Evolutionary conservation across 306 rosid genomes (phyloP), one percentile per base, ranked within the genome.

Genomic region (Trifolium subterraneum): DNA sequence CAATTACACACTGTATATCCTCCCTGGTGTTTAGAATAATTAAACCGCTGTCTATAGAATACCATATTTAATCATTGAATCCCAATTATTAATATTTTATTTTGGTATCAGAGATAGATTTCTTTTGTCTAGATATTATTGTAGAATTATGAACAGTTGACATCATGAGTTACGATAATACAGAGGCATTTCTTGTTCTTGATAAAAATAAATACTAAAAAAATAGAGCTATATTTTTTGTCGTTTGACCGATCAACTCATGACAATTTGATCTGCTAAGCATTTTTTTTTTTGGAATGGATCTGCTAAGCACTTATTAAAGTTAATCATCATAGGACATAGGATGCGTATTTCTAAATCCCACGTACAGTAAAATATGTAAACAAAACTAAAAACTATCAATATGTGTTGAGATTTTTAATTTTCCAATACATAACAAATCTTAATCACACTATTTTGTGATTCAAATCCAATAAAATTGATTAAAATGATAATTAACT

Each of bases 131-230:
- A 51, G 72, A 72, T 72, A 67, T 50, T 71, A 71, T 59, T 19
- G 78, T 50, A 41, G 55, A 76, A 66, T 71, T 58, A 70, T 75
- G 67, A 25, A 59, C 41, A 2, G 56, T 72, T 71, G 76, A 73
- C 77, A 78, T 73, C 82, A 73, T 82, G 79, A 64, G 59, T 73
- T 51, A 68, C 73, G 77, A 82, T 50, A 35, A 35, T 6, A 25
- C 47, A 73, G 77, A 61, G 73, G 66, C 52, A 44, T 15, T 60
- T 82, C 78, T 72, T 72, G 54, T 47, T 47, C 18, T 6, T 47
- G 19, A 47, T 15, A 44, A 29, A 29, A 29, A 29, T 29, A 29
- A 29, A 29, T 4, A 29, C 25, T 3, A 29, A 4, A 29, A 27
- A 29, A 29, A 29, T 0, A 44, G n/a, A 15, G 7, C 7, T 16